These are phyloP conservation scores for Paspalum vaginatum DNA, from an alignment of 176 grass and related monocot species.

Conservation along the genomic window DNA sequence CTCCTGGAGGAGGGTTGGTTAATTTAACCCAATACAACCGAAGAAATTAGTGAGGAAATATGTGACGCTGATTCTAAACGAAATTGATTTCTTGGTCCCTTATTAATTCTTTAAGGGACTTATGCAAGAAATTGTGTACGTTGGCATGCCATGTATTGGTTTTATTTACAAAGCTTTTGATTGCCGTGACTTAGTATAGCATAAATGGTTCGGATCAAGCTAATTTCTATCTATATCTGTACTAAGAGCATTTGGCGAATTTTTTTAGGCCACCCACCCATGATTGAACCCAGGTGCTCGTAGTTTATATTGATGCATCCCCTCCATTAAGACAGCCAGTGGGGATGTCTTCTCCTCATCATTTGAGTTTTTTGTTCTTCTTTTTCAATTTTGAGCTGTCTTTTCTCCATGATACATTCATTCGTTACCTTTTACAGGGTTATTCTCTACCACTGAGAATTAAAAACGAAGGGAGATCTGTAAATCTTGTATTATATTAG, in stretches of 20 bases:
- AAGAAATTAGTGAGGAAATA: not conserved
- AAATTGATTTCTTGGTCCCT: not conserved
- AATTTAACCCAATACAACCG: not conserved
- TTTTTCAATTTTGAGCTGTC: not conserved
- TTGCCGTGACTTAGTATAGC: not conserved
- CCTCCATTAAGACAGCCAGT: not conserved
- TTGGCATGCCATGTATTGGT: not conserved
- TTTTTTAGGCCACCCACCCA: not conserved
- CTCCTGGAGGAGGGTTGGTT: not conserved
- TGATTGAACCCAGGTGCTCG: not conserved
- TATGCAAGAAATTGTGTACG: not conserved
- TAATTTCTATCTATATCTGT: not conserved
- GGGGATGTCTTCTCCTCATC: not conserved
- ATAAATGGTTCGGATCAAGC: not conserved
- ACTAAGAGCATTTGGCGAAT: not conserved
- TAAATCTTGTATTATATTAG: conserved; percentile 64
- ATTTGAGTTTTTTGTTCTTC: not conserved
- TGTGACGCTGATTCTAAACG: not conserved
- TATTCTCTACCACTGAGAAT: conserved; percentile 35
- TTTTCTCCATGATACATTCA: conserved; percentile 31
- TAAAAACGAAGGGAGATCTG: conserved; percentile 46
- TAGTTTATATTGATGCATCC: not conserved
- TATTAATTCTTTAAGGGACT: not conserved
- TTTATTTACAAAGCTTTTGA: conserved; percentile 18
- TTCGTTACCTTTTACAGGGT: conserved; percentile 59